phyloP scores from a whole-genome alignment of 805 yeast genomes.

The Wilhelminamyces savonicus region DNA sequence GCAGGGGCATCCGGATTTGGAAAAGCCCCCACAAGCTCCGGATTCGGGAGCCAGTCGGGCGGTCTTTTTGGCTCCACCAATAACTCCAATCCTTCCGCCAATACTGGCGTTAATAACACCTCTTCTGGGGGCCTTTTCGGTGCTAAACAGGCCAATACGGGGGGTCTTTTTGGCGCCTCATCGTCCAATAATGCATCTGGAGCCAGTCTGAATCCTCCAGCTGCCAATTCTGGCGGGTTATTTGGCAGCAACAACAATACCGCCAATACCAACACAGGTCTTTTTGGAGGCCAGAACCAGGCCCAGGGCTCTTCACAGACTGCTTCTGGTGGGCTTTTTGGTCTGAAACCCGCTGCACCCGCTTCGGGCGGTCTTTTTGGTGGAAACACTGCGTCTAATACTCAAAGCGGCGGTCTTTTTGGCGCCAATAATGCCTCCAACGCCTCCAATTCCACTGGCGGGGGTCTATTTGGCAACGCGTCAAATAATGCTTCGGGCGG shows the following conservation, averaged over 20 bases:
- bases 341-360: conserved; percentile 1
- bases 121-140: conserved; percentile 2
- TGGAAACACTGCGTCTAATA: conserved; percentile 2
- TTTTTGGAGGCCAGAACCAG: conserved; percentile 7
- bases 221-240: conserved; percentile 7
- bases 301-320: neutral
- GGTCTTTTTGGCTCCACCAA: conserved; percentile 12
- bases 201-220: conserved; percentile 2
- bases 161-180: conserved; percentile 11
- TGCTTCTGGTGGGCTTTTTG: conserved; percentile 1
- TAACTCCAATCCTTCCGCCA: conserved; percentile 8
- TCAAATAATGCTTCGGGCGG: conserved; percentile 13
- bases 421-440: conserved; percentile 9
- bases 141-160: conserved; percentile 9
- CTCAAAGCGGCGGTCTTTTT: conserved; percentile 12
- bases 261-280: conserved; percentile 3
- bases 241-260: conserved; percentile 11
- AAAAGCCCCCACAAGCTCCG: conserved; percentile 1
- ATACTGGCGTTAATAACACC: no score
- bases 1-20: conserved; percentile 3
- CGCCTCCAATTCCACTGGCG: conserved; percentile 12
- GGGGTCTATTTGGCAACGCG: conserved; percentile 14
- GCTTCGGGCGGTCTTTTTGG: conserved; percentile 9
- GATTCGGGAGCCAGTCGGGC: conserved; percentile 9
- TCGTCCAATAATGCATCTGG: conserved; percentile 4